These are phyloP conservation scores for Pythium periplocum DNA, from an alignment of 352 stramenopile genomes.

Conservation along the genomic window DNA sequence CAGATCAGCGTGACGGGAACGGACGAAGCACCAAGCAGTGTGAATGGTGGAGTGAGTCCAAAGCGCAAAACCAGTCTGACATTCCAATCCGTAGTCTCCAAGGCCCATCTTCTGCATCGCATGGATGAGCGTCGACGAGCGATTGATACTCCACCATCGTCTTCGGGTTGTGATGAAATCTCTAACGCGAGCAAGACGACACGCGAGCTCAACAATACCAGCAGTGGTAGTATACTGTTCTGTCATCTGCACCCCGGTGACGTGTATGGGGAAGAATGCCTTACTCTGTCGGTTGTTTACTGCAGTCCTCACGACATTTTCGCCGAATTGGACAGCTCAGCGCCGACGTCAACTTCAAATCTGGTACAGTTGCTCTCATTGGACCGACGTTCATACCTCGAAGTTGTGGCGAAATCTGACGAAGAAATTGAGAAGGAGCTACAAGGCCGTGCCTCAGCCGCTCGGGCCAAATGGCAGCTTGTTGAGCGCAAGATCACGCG, in stretches of 20 bases:
- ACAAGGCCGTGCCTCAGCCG: conserved; percentile 21
- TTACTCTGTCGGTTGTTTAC: conserved; percentile 10
- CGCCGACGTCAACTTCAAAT: conserved; percentile 26
- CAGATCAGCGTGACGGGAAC: not conserved
- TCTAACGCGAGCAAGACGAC: not conserved
- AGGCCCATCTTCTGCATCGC: conserved; percentile 9
- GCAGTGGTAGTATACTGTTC: conserved; percentile 20
- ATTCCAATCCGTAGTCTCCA: conserved; percentile 13
- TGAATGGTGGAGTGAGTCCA: conserved; percentile 3
- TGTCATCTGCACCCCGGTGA: conserved; percentile 38
- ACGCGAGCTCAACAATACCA: conserved; percentile 1
- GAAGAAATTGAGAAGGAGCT: conserved; percentile 45
- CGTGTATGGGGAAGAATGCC: conserved; percentile 46
- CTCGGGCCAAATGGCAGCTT: conserved; percentile 44
- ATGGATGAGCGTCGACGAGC: conserved; percentile 6
- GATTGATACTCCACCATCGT: not conserved
- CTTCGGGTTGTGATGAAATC: not conserved
- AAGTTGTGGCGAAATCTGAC: conserved; percentile 38
- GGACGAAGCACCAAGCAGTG: not conserved
- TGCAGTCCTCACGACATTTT: conserved; percentile 21
- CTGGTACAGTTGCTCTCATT: conserved; percentile 33
- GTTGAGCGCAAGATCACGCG: conserved; percentile 29
- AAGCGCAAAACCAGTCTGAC: conserved; percentile 1
- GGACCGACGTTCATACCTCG: conserved; percentile 25
- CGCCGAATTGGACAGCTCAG: conserved; percentile 3